These are phyloP conservation scores for Trichoderma sp. DNA, from an alignment of 2,329 filamentous ascomycete species.

Conservation along the genomic window DNA sequence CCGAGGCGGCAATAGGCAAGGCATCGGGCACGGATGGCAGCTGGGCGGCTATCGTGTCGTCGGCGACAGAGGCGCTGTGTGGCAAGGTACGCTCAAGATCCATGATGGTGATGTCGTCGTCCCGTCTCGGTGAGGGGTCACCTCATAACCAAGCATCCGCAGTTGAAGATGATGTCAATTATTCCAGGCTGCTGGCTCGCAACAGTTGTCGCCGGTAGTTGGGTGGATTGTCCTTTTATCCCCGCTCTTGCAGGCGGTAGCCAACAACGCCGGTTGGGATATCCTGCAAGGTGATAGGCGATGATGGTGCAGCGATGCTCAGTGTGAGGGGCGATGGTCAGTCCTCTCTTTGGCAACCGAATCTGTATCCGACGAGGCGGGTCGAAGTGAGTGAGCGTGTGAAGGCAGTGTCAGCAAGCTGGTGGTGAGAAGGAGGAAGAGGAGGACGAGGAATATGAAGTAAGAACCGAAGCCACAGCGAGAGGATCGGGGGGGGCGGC, in stretches of 20 bases:
- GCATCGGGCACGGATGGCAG: slow-evolving; percentile 2
- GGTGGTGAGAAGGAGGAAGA: neutral
- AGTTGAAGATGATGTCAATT: neutral
- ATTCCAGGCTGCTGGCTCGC: neutral
- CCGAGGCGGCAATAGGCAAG: slow-evolving; percentile 17
- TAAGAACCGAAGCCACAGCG: neutral
- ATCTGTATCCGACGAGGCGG: neutral
- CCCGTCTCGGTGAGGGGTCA: slow-evolving; percentile 9
- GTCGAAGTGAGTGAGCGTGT: neutral
- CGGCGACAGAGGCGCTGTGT: neutral
- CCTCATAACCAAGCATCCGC: slow-evolving; percentile 21
- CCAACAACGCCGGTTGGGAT: neutral
- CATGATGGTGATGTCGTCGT: slow-evolving; percentile 20
- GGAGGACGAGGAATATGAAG: neutral
- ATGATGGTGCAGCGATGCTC: neutral
- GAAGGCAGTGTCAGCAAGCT: neutral
- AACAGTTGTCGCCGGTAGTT: neutral
- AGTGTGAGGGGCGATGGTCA: neutral
- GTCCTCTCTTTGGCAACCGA: neutral
- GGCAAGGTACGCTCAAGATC: slow-evolving; percentile 1
- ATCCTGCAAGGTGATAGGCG: neutral
- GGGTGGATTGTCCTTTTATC: neutral
- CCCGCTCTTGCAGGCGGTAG: neutral
- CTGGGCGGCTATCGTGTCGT: slow-evolving; percentile 2
- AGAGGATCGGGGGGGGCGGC: slow-evolving; percentile 2